Evolutionary conservation across 495 filamentous ascomycete species (phyloP).

Genomic region (Lichenothelia convexa): DNA sequence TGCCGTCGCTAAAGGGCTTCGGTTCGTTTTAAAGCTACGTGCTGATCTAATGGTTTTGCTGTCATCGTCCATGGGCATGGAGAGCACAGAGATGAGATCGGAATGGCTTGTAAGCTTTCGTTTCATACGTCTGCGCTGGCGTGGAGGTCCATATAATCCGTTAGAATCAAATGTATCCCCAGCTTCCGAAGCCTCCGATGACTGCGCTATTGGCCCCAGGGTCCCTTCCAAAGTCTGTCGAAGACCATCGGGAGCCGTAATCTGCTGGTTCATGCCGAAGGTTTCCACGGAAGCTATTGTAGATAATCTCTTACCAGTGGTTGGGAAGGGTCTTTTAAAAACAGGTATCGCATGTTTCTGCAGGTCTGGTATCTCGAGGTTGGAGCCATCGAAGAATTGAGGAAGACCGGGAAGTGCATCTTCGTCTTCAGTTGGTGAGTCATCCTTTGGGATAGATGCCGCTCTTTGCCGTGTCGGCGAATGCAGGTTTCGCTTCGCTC

Average conservation of each 20-base stretch:
- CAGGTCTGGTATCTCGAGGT: slow-evolving; percentile 6
- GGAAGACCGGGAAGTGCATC: slow-evolving; percentile 8
- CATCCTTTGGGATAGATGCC: background rate
- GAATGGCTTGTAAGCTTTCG: slow-evolving; percentile 77
- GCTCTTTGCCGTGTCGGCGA: slow-evolving; percentile 14
- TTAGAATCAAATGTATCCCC: slow-evolving; percentile 10
- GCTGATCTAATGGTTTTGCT: slow-evolving; percentile 25
- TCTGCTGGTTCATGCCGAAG: slow-evolving; percentile 12
- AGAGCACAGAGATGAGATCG: slow-evolving; percentile 84
- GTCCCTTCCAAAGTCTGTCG: background rate
- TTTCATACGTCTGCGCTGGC: slow-evolving; percentile 35
- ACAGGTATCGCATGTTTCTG: slow-evolving; percentile 1
- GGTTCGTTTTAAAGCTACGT: slow-evolving; percentile 50
- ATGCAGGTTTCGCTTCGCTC: slow-evolving; percentile 13
- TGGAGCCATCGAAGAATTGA: slow-evolving; percentile 15
- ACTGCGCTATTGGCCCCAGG: background rate
- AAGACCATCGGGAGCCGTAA: slow-evolving; percentile 7
- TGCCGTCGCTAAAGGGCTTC: slow-evolving; percentile 43
- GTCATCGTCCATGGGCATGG: slow-evolving; percentile 38
- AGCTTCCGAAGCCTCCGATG: slow-evolving; percentile 10
- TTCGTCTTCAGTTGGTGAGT: slow-evolving; percentile 4
- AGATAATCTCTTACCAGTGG: slow-evolving; percentile 19
- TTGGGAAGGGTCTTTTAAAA: slow-evolving; percentile 15
- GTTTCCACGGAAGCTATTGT: slow-evolving; percentile 23
- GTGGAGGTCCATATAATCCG: slow-evolving; percentile 5